Evolutionary conservation across 257 asterid species (phyloP).

Genomic region (Ballota nigra): DNA sequence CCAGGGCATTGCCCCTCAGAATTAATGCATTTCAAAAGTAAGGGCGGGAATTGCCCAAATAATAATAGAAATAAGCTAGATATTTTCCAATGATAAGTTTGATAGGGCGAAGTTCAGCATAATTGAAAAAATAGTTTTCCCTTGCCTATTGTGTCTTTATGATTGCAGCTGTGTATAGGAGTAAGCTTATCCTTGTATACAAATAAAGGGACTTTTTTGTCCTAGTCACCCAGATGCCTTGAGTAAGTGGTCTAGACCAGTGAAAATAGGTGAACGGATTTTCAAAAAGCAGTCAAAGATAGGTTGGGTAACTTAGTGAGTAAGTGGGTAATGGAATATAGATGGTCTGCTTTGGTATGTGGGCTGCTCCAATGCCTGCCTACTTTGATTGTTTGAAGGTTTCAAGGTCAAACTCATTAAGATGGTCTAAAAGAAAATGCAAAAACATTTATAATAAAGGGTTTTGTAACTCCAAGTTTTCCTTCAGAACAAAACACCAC

Average conservation of each 20-base stretch:
- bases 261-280: background rate
- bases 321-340: background rate
- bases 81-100: background rate
- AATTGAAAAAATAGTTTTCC: background rate
- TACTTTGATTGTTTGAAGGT: background rate
- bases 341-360: background rate
- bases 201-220: background rate
- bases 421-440: background rate
- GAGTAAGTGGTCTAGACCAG: background rate
- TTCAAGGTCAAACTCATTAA: background rate
- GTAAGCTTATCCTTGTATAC: background rate
- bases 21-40: background rate
- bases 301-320: background rate
- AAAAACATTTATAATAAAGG: background rate
- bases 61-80: background rate
- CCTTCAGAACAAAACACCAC: background rate
- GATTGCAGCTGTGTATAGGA: background rate
- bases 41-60: background rate
- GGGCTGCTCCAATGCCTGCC: background rate
- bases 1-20: background rate
- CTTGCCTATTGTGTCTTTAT: background rate
- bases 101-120: background rate
- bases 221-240: background rate
- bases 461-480: background rate
- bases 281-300: background rate